A percentile compares a stretch with the other conserved stretches of the same genome.
Conservation (phyloP, 1,284 basidiomycete species). For the Pisolithus thermaeus region DNA sequence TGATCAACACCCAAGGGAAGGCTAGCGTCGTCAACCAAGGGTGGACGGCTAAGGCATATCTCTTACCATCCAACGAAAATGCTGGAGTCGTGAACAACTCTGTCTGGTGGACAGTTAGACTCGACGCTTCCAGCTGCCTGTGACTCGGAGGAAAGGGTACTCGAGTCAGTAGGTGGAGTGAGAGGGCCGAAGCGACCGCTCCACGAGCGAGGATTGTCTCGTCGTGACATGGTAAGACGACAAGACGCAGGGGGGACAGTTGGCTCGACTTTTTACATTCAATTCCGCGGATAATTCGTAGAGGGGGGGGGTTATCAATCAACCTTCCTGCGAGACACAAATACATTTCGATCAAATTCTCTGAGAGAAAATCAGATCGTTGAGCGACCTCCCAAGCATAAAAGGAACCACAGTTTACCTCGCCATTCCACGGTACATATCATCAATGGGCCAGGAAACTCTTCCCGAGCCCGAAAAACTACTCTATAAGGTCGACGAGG, state of each 20-base stretch:
- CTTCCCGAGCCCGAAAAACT: too few relatives aligned
- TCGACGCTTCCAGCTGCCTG: slow-evolving; percentile 19
- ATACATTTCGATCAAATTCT: slow-evolving; percentile 10
- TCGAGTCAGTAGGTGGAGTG: slow-evolving; percentile 21
- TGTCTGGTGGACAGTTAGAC: slow-evolving; percentile 36
- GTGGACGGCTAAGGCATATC: slow-evolving; percentile 5
- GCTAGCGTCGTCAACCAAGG: slow-evolving; percentile 33
- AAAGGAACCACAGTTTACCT: too few relatives aligned
- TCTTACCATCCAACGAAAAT: slow-evolving; percentile 74
- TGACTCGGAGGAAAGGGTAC: slow-evolving; percentile 21
- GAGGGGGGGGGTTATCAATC: slow-evolving; percentile 12
- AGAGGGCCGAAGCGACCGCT: slow-evolving; percentile 65
- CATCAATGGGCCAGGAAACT: too few relatives aligned
- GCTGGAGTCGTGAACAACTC: slow-evolving; percentile 64
- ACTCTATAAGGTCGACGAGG: too few relatives aligned
- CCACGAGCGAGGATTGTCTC: slow-evolving; percentile 46
- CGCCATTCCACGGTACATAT: too few relatives aligned
- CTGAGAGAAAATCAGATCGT: too few relatives aligned
- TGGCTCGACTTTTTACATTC: slow-evolving; percentile 4
- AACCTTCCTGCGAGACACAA: slow-evolving; percentile 17
- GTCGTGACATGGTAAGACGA: slow-evolving; percentile 36
- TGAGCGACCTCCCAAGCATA: too few relatives aligned
- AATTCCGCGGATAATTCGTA: background rate
- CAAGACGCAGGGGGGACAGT: slow-evolving; percentile 12
- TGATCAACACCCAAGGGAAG: slow-evolving; percentile 64